Conservation (phyloP, 176 grass and related monocot species). For the Avena eriantha region DNA sequence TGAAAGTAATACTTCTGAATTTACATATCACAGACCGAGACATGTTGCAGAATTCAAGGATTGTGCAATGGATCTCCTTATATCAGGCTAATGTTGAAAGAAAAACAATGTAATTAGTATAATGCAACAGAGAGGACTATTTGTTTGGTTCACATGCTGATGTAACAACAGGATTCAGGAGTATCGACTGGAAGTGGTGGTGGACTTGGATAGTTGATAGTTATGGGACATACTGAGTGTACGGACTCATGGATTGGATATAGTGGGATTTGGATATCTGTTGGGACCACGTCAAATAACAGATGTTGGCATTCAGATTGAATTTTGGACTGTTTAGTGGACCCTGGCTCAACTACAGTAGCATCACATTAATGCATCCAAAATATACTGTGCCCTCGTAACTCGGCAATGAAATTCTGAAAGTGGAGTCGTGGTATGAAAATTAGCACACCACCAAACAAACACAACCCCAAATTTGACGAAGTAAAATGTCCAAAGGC, state of each 20-base stretch:
- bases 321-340: background rate
- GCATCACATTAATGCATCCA: background rate
- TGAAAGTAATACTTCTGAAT: background rate
- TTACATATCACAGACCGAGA: constrained; percentile 1
- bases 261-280: background rate
- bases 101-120: background rate
- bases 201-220: background rate
- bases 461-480: constrained; percentile 7
- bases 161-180: background rate
- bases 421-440: background rate
- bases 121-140: background rate
- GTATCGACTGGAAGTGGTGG: background rate
- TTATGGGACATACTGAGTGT: background rate
- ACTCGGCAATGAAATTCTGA: background rate
- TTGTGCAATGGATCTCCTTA: background rate
- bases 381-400: background rate
- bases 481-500: background rate
- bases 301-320: background rate
- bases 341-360: background rate
- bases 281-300: background rate
- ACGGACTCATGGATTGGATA: background rate
- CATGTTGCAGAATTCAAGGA: background rate
- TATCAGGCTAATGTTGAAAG: constrained; percentile 4
- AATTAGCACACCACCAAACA: background rate
- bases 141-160: constrained; percentile 6